These are phyloP conservation scores for Orbilia quercus DNA, from an alignment of 2,329 filamentous ascomycete species.

Conservation along the genomic window DNA sequence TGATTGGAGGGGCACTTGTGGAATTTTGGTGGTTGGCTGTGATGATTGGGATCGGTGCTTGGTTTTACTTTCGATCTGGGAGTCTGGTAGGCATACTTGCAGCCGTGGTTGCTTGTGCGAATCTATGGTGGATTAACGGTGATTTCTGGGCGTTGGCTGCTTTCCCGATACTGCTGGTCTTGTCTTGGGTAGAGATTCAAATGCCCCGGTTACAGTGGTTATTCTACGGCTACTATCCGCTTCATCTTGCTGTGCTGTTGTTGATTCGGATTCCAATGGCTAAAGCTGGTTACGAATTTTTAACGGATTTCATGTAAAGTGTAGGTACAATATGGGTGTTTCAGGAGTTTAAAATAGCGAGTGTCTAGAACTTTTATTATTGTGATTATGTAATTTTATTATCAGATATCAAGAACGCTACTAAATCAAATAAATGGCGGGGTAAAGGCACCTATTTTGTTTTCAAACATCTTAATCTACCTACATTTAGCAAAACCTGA, in stretches of 20 bases:
- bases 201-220: conserved; percentile 37
- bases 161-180: conserved; percentile 26
- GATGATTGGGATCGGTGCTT: conserved; percentile 27
- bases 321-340: not conserved
- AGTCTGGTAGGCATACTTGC: conserved; percentile 14
- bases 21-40: conserved; percentile 51
- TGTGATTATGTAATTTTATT: too few species aligned
- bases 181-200: conserved; percentile 20
- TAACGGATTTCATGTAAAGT: not conserved
- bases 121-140: conserved; percentile 30
- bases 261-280: conserved; percentile 38
- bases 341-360: not conserved
- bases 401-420: too few species aligned
- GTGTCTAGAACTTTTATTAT: not conserved
- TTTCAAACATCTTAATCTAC: too few species aligned
- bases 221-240: conserved; percentile 40
- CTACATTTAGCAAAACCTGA: too few species aligned
- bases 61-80: conserved; percentile 31
- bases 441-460: too few species aligned
- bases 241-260: conserved; percentile 14
- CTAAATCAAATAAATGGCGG: too few species aligned
- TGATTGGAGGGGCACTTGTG: conserved; percentile 36
- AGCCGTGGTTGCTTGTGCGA: conserved; percentile 14
- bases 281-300: conserved; percentile 29
- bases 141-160: conserved; percentile 45